These are phyloP conservation scores for Micromonas commoda DNA, from an alignment of 139 green algal species.

Conservation along the genomic window DNA sequence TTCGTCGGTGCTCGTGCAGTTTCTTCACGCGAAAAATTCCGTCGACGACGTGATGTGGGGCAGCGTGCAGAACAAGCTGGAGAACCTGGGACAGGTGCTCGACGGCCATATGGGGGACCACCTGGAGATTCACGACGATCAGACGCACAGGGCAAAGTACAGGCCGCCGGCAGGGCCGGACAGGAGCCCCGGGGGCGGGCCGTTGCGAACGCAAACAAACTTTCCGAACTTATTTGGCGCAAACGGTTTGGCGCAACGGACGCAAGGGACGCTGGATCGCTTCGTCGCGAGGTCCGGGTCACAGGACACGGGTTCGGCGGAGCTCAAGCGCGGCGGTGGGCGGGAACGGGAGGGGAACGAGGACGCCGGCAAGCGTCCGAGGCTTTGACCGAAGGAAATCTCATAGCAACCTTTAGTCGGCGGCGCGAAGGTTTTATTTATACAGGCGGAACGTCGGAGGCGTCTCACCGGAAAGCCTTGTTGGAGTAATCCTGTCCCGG, in stretches of 20 bases:
- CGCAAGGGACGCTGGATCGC: too few species aligned
- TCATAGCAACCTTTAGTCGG: too few species aligned
- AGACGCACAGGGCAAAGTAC: background rate
- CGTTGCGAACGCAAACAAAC: background rate
- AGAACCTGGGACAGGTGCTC: constrained; percentile 62
- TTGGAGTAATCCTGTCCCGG: background rate
- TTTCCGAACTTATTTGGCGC: too few species aligned
- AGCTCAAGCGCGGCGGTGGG: too few species aligned
- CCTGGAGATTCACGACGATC: background rate
- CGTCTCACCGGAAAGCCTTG: background rate
- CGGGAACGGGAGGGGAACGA: too few species aligned
- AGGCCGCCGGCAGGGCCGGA: background rate
- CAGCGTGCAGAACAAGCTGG: constrained; percentile 63
- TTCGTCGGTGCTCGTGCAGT: constrained; percentile 36
- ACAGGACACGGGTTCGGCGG: too few species aligned
- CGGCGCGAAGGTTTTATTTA: too few species aligned
- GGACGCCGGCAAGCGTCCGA: too few species aligned
- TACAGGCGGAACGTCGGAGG: too few species aligned
- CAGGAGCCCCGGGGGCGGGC: background rate
- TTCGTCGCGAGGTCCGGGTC: too few species aligned
- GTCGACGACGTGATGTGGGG: constrained; percentile 85
- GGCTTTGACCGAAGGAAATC: too few species aligned
- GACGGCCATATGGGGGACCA: constrained; percentile 38
- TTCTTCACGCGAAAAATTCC: constrained; percentile 47
- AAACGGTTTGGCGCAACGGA: too few species aligned